Evolutionary conservation across 208 protist species (phyloP), one percentile per base, ranked within the genome.

Genomic region (Leishmania gerbilli): DNA sequence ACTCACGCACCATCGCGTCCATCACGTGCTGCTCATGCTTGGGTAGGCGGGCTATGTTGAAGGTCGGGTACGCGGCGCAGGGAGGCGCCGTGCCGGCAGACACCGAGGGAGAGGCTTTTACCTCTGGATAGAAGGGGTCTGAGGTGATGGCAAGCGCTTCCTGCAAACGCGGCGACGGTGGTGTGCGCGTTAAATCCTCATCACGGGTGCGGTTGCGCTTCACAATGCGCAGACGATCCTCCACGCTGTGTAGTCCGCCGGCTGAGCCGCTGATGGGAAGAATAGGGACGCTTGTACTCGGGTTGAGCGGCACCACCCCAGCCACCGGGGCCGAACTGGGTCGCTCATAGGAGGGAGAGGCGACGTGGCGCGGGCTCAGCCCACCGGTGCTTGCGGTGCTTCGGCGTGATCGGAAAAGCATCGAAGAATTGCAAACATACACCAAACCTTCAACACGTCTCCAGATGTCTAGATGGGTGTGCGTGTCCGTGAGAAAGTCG

Each of bases 1-100:
- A 88, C 49, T 97, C 91, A 19, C 76, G 56, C 37, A 93, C 85
- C 74, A 96, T 72, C 1, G 90, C 92, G n/a, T 96, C 90, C 76
- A 97, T 77, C 49, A 94, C 80, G 74, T 93, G 82, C 80, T 96
- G 89, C 60, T 96, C 94, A 72, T 94, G 89, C 74, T 94, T 92
- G 21, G 94, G 79, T 42, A 92, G 81, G 42, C 88, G 88, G 5
- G 79, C 47, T 9, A 84, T 62, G 79, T 83, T 89, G 72, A 94
- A 95, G 34, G 89, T 92, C 5, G 94, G 91, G 83, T 95, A 97
- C 34, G 87, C 79, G 19, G 80, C 71, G 74, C 88, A 94, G 19
- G 93, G 93, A 49, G 93, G 90, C 47, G 69, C 74, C 37, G 77
- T 71, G 11, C 78, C 82, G 42, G 34, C 45, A 58, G 65, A 4